A percentile compares a stretch with the other conserved stretches of the same genome.
These are phyloP conservation scores for Cicer yamashitae DNA, from an alignment of 306 rosid species.

Conservation along the genomic window DNA sequence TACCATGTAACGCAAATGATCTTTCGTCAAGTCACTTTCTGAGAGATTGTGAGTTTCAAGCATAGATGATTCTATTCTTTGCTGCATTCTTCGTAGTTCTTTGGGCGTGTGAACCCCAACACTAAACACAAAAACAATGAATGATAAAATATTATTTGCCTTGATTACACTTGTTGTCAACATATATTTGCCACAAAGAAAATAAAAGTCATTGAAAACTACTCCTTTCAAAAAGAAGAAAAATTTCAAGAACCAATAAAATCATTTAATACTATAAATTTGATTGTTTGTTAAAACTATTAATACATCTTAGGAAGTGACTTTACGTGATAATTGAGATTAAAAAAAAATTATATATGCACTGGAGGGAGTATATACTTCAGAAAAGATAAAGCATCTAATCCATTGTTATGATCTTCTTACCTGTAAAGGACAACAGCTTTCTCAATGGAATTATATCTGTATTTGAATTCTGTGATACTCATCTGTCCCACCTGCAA, in stretches of 20 bases:
- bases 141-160: constrained; percentile 1
- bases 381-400: background rate
- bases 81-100: constrained; percentile 68
- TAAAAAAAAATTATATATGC: too few species aligned
- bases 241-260: too few species aligned
- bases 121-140: constrained; percentile 53
- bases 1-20: constrained; percentile 94
- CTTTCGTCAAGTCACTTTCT: constrained; percentile 83
- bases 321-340: too few species aligned
- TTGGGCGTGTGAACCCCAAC: constrained; percentile 78
- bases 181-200: constrained; percentile 5
- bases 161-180: constrained; percentile 10
- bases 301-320: too few species aligned
- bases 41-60: constrained; percentile 76
- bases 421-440: constrained; percentile 92
- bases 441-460: constrained; percentile 62
- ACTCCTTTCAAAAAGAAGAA: too few species aligned
- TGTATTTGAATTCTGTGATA: constrained; percentile 91
- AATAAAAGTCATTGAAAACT: constrained; percentile 12
- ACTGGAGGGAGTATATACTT: background rate
- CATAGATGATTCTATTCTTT: constrained; percentile 65
- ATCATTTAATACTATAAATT: too few species aligned
- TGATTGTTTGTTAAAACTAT: too few species aligned
- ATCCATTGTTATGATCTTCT: constrained; percentile 21
- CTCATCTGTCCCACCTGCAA: constrained; percentile 79